phyloP scores from a whole-genome alignment of 2,329 filamentous ascomycete species.

The Chaetoscypha palmicola region DNA sequence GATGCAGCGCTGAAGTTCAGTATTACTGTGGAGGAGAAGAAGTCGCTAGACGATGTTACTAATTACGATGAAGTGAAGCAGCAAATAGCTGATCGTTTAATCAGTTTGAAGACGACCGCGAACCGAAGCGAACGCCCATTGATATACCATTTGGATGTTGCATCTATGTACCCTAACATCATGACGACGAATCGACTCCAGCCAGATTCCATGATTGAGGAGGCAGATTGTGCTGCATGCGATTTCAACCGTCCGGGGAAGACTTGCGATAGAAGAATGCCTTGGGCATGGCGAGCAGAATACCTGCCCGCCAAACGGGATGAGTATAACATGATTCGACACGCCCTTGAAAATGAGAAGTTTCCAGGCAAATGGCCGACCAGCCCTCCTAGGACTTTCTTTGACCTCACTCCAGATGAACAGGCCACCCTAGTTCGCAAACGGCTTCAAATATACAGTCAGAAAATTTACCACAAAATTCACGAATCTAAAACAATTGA shows the following conservation, averaged over 20 bases:
- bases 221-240: conserved; percentile 92
- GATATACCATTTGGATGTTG: conserved; percentile 97
- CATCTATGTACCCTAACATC: conserved; percentile 99
- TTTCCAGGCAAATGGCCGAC: conserved; percentile 77
- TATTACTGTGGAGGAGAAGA: conserved; percentile 76
- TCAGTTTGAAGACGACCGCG: conserved; percentile 70
- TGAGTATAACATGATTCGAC: conserved; percentile 98
- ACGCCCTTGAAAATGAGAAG: conserved; percentile 82
- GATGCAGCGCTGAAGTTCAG: conserved; percentile 87
- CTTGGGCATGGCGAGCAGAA: conserved; percentile 97
- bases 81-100: conserved; percentile 68
- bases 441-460: conserved; percentile 83
- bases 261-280: conserved; percentile 87
- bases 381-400: conserved; percentile 64
- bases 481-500: conserved; percentile 90
- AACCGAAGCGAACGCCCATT: conserved; percentile 79
- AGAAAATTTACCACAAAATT: conserved; percentile 99
- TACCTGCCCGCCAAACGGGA: conserved; percentile 93
- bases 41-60: conserved; percentile 67
- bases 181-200: conserved; percentile 99
- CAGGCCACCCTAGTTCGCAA: conserved; percentile 77
- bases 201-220: conserved; percentile 97
- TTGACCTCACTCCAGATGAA: conserved; percentile 75
- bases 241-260: conserved; percentile 98
- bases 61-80: conserved; percentile 81